These are phyloP conservation scores for Ploettnerulaceae sp. DNA, from an alignment of 2,329 filamentous ascomycete species.

Conservation along the genomic window DNA sequence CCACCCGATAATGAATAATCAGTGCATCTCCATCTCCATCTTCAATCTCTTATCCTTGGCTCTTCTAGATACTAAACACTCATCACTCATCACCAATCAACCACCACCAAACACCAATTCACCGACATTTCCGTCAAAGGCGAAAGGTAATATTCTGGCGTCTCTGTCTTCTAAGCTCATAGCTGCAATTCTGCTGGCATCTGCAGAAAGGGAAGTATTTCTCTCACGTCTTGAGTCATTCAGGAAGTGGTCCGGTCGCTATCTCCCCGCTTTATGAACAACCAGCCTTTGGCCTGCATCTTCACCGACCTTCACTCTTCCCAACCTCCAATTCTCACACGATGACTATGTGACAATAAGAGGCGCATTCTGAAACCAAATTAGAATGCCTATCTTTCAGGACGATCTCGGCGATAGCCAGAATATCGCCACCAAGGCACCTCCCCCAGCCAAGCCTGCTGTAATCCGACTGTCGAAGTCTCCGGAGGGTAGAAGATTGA, in stretches of 20 bases:
- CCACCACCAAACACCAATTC: background rate
- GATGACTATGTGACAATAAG: conserved; percentile 22
- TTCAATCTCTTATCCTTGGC: background rate
- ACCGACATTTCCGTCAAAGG: background rate
- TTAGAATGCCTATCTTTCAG: conserved; percentile 55
- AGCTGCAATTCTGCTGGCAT: no score
- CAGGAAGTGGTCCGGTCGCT: no score
- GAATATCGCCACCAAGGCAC: no score
- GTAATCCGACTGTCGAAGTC: conserved; percentile 26
- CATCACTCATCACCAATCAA: background rate
- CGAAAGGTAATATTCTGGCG: no score
- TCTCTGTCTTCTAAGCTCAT: background rate
- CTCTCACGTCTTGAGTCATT: conserved; percentile 12
- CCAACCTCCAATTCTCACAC: conserved; percentile 13
- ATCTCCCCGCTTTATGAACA: conserved; percentile 22
- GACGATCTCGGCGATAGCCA: conserved; percentile 41
- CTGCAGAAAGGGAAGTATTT: background rate
- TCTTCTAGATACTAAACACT: no score
- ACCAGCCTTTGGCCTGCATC: conserved; percentile 11
- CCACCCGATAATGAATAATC: conserved; percentile 5
- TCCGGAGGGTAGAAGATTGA: conserved; percentile 17
- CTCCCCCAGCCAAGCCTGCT: conserved; percentile 19
- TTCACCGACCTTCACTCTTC: conserved; percentile 11
- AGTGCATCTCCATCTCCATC: background rate
- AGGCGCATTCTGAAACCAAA: conserved; percentile 19